These are phyloP conservation scores for Chlorella sp. DNA, from an alignment of 139 green algal genomes.

Conservation along the genomic window DNA sequence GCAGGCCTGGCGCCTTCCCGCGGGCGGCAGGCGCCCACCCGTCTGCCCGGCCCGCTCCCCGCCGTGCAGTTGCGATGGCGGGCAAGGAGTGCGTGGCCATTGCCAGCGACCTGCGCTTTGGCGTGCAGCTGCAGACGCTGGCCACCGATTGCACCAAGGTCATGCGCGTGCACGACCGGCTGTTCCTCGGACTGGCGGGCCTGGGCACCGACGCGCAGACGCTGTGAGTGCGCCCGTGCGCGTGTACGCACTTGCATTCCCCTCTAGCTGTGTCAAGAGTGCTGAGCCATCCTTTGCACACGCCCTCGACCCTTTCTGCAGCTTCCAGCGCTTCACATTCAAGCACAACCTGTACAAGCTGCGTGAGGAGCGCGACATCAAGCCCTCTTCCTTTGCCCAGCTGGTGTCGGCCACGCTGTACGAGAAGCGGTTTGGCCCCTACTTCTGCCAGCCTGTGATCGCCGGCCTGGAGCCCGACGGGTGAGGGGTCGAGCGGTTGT, in stretches of 20 bases:
- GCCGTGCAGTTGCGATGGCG: conserved; percentile 70
- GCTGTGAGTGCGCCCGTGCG: too few species aligned
- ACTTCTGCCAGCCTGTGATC: conserved; percentile 96
- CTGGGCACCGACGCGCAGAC: conserved; percentile 94
- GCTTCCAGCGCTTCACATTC: conserved; percentile 85
- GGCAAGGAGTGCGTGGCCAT: conserved; percentile 98
- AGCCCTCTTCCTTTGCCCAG: conserved; percentile 89
- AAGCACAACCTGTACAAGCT: conserved; percentile 98
- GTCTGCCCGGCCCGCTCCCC: background rate
- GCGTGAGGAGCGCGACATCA: conserved; percentile 96
- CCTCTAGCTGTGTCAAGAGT: too few species aligned
- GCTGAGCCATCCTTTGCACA: background rate
- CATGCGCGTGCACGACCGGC: conserved; percentile 89
- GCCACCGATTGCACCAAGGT: conserved; percentile 96
- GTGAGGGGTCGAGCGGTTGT: too few species aligned
- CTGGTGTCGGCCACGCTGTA: conserved; percentile 95
- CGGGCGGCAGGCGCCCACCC: background rate
- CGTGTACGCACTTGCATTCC: too few species aligned
- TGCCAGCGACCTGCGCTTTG: conserved; percentile 93
- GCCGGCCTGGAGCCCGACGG: too few species aligned
- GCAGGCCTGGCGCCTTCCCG: background rate
- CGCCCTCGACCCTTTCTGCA: conserved; percentile 6
- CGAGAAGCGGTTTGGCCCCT: conserved; percentile 85
- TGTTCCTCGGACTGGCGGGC: conserved; percentile 92
- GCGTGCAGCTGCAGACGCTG: conserved; percentile 96